phyloP scores from a whole-genome alignment of 148 eudicot species.

The Simmondsia chinensis region DNA sequence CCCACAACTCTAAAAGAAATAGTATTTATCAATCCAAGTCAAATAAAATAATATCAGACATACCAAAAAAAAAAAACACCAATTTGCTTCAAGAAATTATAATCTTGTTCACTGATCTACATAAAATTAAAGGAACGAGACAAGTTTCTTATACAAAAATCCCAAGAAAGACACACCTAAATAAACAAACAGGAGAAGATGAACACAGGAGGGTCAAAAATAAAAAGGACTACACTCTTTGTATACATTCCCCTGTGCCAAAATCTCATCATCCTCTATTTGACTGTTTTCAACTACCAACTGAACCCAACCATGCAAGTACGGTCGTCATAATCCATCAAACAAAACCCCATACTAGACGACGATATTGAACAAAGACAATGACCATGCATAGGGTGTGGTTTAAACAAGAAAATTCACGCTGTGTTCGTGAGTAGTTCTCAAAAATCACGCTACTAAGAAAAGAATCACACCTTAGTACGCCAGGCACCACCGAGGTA shows the following conservation, averaged over 20 bases:
- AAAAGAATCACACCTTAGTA: background rate
- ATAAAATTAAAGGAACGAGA: too few relatives aligned
- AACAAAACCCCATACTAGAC: conserved; percentile 6
- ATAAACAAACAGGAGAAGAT: conserved; percentile 12
- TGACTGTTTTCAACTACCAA: conserved; percentile 21
- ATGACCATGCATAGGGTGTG: background rate
- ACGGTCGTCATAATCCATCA: conserved; percentile 10
- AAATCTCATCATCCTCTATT: conserved; percentile 24
- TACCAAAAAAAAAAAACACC: too few relatives aligned
- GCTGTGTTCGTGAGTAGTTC: background rate
- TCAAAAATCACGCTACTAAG: background rate
- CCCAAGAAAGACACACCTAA: conserved; percentile 7
- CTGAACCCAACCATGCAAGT: conserved; percentile 13
- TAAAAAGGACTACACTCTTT: conserved; percentile 12
- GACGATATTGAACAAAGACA: conserved; percentile 1
- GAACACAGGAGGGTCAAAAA: conserved; percentile 3
- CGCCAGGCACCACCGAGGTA: conserved; percentile 1
- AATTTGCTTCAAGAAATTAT: too few relatives aligned
- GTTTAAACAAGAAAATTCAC: background rate
- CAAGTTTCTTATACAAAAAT: conserved; percentile 12
- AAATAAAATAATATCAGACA: too few relatives aligned
- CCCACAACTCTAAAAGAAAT: too few relatives aligned
- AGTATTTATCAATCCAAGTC: too few relatives aligned
- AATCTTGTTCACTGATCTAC: too few relatives aligned
- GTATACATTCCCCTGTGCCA: conserved; percentile 27